Evolutionary conservation across 352 stramenopile genomes (phyloP).

Genomic region (Phytophthora crassamura): DNA sequence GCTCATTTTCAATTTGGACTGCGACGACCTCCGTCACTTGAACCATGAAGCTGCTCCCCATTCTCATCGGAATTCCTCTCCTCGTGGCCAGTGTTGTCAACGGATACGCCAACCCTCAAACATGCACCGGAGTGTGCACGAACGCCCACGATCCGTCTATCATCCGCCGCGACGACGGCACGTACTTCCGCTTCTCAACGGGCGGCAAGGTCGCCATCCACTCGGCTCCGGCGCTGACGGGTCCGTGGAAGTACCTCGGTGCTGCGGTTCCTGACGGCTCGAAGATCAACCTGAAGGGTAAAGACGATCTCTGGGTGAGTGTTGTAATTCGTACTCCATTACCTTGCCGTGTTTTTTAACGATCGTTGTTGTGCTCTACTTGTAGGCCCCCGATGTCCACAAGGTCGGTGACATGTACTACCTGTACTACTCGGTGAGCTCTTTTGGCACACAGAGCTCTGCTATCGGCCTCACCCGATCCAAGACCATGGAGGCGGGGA

Average conservation of each 20-base stretch:
- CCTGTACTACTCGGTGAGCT: conserved; percentile 65
- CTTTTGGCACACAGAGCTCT: conserved; percentile 53
- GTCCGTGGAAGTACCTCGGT: conserved; percentile 48
- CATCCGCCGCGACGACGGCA: conserved; percentile 52
- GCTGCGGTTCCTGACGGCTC: conserved; percentile 45
- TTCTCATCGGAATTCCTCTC: conserved; percentile 17
- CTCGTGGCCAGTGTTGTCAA: conserved; percentile 18
- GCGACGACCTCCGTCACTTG: too few relatives aligned
- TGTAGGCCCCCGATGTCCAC: too few relatives aligned
- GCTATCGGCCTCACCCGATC: conserved; percentile 54
- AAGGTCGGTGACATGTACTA: conserved; percentile 61
- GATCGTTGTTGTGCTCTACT: too few relatives aligned
- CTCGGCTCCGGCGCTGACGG: conserved; percentile 39
- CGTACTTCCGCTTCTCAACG: conserved; percentile 58
- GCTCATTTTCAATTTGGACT: too few relatives aligned
- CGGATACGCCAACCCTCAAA: conserved; percentile 27
- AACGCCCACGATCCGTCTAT: conserved; percentile 56
- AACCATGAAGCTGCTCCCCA: too few relatives aligned
- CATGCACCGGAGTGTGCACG: conserved; percentile 28
- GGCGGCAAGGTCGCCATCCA: conserved; percentile 53
- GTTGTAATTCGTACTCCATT: too few relatives aligned
- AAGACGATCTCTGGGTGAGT: conserved; percentile 48
- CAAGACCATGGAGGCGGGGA: conserved; percentile 50
- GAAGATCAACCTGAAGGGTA: conserved; percentile 44
- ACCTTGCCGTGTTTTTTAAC: too few relatives aligned